Conservation (phyloP, 2,329 filamentous ascomycete genomes). For the Stachybotrys elegans region DNA sequence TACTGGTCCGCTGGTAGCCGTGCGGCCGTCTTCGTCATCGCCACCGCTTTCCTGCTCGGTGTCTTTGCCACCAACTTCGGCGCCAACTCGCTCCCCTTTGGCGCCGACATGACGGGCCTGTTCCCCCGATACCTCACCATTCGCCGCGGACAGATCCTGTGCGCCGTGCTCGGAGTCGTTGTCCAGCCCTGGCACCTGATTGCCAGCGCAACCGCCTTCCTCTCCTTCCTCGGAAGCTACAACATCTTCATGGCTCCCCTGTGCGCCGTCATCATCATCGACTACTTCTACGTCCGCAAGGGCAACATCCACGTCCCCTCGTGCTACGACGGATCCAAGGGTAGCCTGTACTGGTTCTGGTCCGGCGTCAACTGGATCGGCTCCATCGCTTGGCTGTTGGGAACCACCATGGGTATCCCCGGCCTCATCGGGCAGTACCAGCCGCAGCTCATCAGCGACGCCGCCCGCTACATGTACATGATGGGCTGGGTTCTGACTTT, state of each 20-base stretch:
- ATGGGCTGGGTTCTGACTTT: slow-evolving; percentile 25
- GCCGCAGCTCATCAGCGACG: slow-evolving; percentile 15
- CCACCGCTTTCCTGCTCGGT: slow-evolving; percentile 15
- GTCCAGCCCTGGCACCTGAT: slow-evolving; percentile 27
- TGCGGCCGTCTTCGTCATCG: slow-evolving; percentile 24
- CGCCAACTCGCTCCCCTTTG: slow-evolving; percentile 27
- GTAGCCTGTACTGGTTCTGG: slow-evolving; percentile 25
- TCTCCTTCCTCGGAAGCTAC: slow-evolving; percentile 20
- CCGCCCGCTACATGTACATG: slow-evolving; percentile 22
- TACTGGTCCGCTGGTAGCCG: slow-evolving; percentile 22
- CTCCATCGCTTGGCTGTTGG: slow-evolving; percentile 17
- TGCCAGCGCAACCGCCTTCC: slow-evolving; percentile 14
- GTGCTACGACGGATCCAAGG: slow-evolving; percentile 20
- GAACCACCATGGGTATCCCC: slow-evolving; percentile 18
- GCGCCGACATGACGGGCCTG: slow-evolving; percentile 26
- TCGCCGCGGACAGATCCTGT: slow-evolving; percentile 23
- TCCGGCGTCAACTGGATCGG: slow-evolving; percentile 24
- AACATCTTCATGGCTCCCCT: slow-evolving; percentile 22
- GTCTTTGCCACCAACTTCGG: slow-evolving; percentile 19
- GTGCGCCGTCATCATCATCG: slow-evolving; percentile 25
- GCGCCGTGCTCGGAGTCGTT: slow-evolving; percentile 21
- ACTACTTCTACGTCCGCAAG: slow-evolving; percentile 25
- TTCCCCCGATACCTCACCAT: slow-evolving; percentile 26
- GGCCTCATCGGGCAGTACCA: slow-evolving; percentile 21
- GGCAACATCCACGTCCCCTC: slow-evolving; percentile 24